Percentiles rank a stretch among this genome's conserved stretches.
Conservation (phyloP, 1,284 basidiomycete genomes). For the Tilletia caries region DNA sequence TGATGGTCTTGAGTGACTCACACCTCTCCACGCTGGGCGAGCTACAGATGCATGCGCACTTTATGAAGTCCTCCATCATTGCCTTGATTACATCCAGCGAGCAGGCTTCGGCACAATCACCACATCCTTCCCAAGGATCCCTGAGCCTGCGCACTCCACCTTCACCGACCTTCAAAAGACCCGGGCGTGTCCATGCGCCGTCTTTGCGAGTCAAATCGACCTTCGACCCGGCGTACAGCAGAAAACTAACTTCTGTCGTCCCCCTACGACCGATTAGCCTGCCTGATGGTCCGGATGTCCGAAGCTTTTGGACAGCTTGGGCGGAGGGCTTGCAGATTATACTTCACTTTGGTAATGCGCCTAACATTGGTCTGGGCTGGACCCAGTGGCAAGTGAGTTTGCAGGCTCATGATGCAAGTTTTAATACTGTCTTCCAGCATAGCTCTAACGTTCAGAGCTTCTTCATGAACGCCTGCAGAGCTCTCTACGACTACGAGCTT, state of each 20-base stretch:
- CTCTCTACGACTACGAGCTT: slow-evolving; percentile 3
- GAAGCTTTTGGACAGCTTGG: slow-evolving; percentile 58
- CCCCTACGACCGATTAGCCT: slow-evolving; percentile 67
- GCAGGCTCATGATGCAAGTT: no score
- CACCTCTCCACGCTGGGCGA: not conserved
- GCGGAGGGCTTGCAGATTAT: slow-evolving; percentile 44
- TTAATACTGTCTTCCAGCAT: no score
- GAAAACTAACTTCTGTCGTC: slow-evolving; percentile 69
- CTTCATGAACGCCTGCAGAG: slow-evolving; percentile 13
- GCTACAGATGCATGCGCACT: slow-evolving; percentile 27
- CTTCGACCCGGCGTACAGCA: slow-evolving; percentile 69
- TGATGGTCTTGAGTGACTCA: not conserved
- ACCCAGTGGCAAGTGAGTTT: slow-evolving; percentile 5
- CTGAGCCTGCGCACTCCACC: no score
- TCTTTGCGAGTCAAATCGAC: slow-evolving; percentile 61
- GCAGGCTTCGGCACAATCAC: no score
- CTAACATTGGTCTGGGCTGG: not conserved
- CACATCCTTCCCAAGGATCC: no score
- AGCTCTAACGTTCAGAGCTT: not conserved
- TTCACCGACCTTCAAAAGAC: not conserved
- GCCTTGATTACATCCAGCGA: not conserved
- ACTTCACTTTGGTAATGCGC: not conserved
- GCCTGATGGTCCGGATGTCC: slow-evolving; percentile 60
- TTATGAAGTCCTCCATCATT: not conserved
- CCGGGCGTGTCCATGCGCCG: slow-evolving; percentile 27